Percentiles rank a stretch among this genome's conserved stretches.
Conservation (phyloP, 2,329 filamentous ascomycete species). For the Fusarium dlaminii region DNA sequence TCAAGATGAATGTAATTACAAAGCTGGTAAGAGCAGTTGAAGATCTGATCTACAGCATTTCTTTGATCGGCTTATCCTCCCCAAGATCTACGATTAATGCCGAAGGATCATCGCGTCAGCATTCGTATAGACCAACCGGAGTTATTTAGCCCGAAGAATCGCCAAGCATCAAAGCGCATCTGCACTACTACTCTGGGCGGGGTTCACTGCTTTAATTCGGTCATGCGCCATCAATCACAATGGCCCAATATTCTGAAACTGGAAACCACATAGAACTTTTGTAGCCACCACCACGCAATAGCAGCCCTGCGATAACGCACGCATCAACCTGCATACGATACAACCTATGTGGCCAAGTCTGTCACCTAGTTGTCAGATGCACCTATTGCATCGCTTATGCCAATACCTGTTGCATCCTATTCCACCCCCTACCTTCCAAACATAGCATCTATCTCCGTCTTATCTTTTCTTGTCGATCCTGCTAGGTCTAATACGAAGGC, state of each 20-base stretch:
- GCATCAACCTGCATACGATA: background rate
- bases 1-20: background rate
- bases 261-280: conserved; percentile 11
- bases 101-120: background rate
- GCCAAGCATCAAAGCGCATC: conserved; percentile 15
- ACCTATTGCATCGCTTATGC: background rate
- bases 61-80: background rate
- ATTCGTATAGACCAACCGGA: background rate
- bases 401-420: background rate
- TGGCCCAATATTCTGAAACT: conserved; percentile 15
- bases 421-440: conserved; percentile 11
- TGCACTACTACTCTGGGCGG: conserved; percentile 12
- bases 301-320: conserved; percentile 21
- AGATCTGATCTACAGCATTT: background rate
- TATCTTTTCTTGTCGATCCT: background rate
- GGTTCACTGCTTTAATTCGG: conserved; percentile 7
- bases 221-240: conserved; percentile 22
- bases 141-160: conserved; percentile 2
- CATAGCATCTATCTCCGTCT: background rate
- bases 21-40: background rate
- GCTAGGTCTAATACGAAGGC: background rate
- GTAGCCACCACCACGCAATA: conserved; percentile 20
- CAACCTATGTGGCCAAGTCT: background rate
- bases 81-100: background rate
- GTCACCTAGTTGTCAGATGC: background rate